Conservation (phyloP, 129 eudicot genomes). For the Escallonia herrerae region DNA sequence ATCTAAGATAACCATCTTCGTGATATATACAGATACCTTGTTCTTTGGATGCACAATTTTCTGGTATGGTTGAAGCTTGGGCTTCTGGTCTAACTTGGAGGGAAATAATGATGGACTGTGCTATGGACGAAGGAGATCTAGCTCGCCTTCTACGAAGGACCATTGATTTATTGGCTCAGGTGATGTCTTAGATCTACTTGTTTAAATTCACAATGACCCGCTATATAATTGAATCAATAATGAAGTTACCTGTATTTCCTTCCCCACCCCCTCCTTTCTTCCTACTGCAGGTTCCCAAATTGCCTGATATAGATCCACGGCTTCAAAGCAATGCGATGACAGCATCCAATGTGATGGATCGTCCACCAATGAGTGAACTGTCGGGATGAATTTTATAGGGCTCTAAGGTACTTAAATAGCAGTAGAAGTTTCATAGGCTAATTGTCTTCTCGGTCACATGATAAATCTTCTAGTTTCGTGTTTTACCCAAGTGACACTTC, state of each 20-base stretch:
- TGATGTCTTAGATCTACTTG: constrained; percentile 10
- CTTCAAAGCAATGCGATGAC: constrained; percentile 76
- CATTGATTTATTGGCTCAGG: constrained; percentile 88
- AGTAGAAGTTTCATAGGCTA: too few species aligned
- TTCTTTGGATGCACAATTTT: constrained; percentile 95
- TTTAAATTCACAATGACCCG: too few species aligned
- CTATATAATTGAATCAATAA: not conserved
- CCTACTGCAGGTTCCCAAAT: constrained; percentile 69
- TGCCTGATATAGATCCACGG: constrained; percentile 80
- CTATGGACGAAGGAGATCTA: constrained; percentile 99
- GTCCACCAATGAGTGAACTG: constrained; percentile 93
- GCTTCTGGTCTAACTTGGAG: constrained; percentile 99
- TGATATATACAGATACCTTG: constrained; percentile 62
- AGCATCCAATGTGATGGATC: constrained; percentile 90
- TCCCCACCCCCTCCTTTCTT: not conserved
- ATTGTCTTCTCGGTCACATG: too few species aligned
- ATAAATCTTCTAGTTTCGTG: too few species aligned
- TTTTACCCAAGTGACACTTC: too few species aligned
- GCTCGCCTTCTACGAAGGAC: constrained; percentile 91
- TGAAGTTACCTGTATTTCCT: not conserved
- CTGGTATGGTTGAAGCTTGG: constrained; percentile 99
- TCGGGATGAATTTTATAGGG: constrained; percentile 48
- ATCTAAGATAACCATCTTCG: constrained; percentile 9
- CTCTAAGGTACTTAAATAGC: constrained; percentile 4
- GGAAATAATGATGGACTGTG: constrained; percentile 99